Base-by-base conservation (phyloP, 2,329 filamentous ascomycete genomes). In the Colletotrichum godetiae region DNA sequence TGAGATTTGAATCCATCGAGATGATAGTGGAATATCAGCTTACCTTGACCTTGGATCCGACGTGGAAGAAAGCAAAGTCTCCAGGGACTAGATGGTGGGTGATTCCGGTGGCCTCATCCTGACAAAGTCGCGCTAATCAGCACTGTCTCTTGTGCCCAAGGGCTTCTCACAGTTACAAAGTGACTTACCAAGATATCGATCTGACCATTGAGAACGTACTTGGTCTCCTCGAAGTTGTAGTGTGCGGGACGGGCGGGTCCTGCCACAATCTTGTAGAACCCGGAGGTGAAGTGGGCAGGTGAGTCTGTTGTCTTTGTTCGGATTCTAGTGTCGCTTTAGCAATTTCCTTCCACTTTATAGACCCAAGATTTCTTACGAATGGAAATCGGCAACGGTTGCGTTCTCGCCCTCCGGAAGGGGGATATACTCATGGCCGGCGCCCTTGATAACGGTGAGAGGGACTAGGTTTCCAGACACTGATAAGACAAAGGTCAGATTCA, bases 151-250 rank as follows among this genome's bases (percentile, higher is more conserved):
- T n/a, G 7, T 31, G 22, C 29, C 15, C 13, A 5, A 42, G 2
- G 15, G 13, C 11, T 8, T 15, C 12, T 10, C 11, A 6, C 35
- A 2, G 22, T 12, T 42, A 42, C 5, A 13, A 42, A 42, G 11
- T 13, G 7, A 49, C 46, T 8, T n/a, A 68, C 59, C 67, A 64
- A 67, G 15, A 71, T 67, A 0, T 74, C 72, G 3, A 74, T 61
- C n/a, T 74, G 72, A 27, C 72, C 67, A 0, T 24, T 58, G 12
- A 74, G 81, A 0, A 80, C 61, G 19, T 78, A 80, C 52, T 80
- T 80, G n/a, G 78, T 79, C 58, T 80, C 79, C 13, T 80, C 79
- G 3, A 80, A 78, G 0, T 68, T 66, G 53, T 73, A 75, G 11
- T 55, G 53, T 5, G 68, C 69, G 6, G 73, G 73, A 5, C 63